These are phyloP conservation scores for Chaetothyriales sp. DNA, from an alignment of 2,329 filamentous ascomycete species.

Conservation along the genomic window DNA sequence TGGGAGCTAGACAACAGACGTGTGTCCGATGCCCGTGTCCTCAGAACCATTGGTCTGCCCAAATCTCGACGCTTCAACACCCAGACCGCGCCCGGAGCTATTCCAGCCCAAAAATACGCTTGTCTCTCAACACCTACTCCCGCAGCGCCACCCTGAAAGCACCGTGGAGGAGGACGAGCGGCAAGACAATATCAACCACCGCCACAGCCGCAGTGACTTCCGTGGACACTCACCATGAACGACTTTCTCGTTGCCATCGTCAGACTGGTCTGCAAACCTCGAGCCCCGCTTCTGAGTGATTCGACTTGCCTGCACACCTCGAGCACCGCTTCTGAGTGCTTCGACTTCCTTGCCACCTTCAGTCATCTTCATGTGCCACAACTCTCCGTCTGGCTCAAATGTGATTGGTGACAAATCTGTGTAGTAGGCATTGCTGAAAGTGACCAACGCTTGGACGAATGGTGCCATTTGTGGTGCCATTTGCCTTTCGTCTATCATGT, in stretches of 20 bases:
- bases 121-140: background rate
- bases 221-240: background rate
- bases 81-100: background rate
- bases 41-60: slow-evolving; percentile 13
- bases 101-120: background rate
- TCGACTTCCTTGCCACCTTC: background rate
- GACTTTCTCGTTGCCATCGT: background rate
- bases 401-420: background rate
- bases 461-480: background rate
- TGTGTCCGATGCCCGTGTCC: slow-evolving; percentile 18
- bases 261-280: background rate
- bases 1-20: slow-evolving; percentile 22
- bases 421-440: background rate
- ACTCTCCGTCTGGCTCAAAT: background rate
- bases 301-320: background rate
- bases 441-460: background rate
- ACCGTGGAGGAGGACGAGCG: background rate
- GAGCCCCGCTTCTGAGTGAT: background rate
- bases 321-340: background rate
- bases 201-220: background rate
- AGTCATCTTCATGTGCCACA: background rate
- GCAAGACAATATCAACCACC: background rate
- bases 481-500: background rate
- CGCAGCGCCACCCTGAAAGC: too few relatives aligned
- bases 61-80: background rate